phyloP scores from a whole-genome alignment of 148 eudicot genomes.

The Camellia lanceoleosa region DNA sequence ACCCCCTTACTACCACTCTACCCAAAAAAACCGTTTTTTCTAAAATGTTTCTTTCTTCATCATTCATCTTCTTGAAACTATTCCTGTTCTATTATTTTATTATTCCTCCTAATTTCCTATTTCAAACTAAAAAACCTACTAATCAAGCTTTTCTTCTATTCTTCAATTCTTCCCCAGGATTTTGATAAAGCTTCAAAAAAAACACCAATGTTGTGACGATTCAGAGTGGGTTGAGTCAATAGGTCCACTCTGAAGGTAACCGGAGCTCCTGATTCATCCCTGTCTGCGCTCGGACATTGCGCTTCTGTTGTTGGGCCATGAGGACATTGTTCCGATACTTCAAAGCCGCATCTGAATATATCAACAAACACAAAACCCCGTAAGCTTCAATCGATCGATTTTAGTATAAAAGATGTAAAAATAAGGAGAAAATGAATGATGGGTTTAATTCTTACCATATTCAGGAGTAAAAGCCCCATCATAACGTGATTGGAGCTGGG shows the following conservation, averaged over 20 bases:
- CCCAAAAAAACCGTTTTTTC: neutral
- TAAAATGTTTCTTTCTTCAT: neutral
- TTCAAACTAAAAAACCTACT: neutral
- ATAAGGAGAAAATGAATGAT: neutral
- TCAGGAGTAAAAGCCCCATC: constrained; percentile 1
- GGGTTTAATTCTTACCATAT: constrained; percentile 15
- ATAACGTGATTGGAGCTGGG: constrained; percentile 17
- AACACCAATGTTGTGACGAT: too few species aligned
- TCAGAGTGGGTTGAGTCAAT: constrained; percentile 13
- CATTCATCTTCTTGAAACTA: neutral
- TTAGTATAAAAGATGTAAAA: neutral
- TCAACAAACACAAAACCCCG: neutral
- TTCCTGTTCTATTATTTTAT: neutral
- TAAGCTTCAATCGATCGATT: neutral
- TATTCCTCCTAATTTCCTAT: constrained; percentile 5
- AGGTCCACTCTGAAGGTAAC: constrained; percentile 61
- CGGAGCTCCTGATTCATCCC: constrained; percentile 26
- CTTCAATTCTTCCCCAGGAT: neutral
- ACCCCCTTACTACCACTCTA: neutral
- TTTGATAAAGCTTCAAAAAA: neutral
- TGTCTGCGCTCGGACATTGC: constrained; percentile 10
- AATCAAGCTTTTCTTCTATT: neutral
- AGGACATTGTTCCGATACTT: constrained; percentile 22
- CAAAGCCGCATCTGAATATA: constrained; percentile 20
- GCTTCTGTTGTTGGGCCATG: constrained; percentile 26